These are phyloP conservation scores for Ogataea pini DNA, from an alignment of 805 yeast species.

Conservation along the genomic window DNA sequence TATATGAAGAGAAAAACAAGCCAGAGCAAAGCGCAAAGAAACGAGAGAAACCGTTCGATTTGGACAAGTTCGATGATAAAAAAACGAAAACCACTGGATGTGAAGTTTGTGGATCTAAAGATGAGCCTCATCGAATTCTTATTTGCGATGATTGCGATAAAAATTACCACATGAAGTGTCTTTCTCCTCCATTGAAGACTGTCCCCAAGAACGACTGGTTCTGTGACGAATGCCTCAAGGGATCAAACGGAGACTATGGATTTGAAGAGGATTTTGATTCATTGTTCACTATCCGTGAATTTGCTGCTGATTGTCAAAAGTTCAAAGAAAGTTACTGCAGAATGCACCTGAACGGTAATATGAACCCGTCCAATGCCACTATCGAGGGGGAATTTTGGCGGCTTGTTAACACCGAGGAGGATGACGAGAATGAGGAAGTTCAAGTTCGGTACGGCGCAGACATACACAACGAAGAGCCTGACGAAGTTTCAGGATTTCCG, in stretches of 20 bases:
- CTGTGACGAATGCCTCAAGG: constrained; percentile 82
- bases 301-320: constrained; percentile 53
- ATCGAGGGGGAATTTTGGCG: constrained; percentile 73
- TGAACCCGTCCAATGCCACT: constrained; percentile 40
- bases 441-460: constrained; percentile 85
- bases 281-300: constrained; percentile 49
- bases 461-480: constrained; percentile 64
- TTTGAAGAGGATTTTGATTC: constrained; percentile 68
- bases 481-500: constrained; percentile 78
- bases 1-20: constrained; percentile 1
- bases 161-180: constrained; percentile 66
- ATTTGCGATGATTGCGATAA: constrained; percentile 76
- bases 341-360: constrained; percentile 30
- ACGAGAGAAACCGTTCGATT: constrained; percentile 7
- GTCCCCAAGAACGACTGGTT: constrained; percentile 71
- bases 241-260: constrained; percentile 79
- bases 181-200: constrained; percentile 52
- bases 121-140: constrained; percentile 48
- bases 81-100: constrained; percentile 26
- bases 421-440: constrained; percentile 39
- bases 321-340: constrained; percentile 48
- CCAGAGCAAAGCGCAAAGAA: neutral
- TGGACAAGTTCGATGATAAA: constrained; percentile 7
- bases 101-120: constrained; percentile 46
- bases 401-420: constrained; percentile 29